phyloP scores from a whole-genome alignment of 169 alveolate genomes.

The Plasmodium fragile region DNA sequence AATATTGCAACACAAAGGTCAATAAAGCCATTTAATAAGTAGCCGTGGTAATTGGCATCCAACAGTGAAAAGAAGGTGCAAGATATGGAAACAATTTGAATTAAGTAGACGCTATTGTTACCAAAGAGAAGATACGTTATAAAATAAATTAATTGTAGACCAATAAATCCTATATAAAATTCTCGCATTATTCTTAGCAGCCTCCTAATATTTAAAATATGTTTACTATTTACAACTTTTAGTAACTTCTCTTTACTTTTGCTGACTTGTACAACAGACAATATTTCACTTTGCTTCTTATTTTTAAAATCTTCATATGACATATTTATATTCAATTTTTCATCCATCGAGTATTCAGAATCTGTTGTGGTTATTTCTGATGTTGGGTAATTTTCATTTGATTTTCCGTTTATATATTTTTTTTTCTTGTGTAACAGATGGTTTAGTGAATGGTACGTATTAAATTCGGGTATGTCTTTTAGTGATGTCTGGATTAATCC shows the following conservation, averaged over 20 bases:
- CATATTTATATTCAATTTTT: conserved; percentile 27
- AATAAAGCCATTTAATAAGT: conserved; percentile 71
- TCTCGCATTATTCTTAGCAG: conserved; percentile 62
- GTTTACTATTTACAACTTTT: conserved; percentile 58
- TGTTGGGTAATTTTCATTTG: conserved; percentile 11
- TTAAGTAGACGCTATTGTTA: conserved; percentile 48
- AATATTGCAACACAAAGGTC: conserved; percentile 61
- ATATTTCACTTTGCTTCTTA: conserved; percentile 33
- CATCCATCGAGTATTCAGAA: conserved; percentile 59
- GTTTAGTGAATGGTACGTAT: conserved; percentile 39
- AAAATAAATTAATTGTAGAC: conserved; percentile 69
- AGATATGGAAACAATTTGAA: conserved; percentile 63
- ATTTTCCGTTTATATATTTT: not conserved
- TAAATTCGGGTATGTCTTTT: conserved; percentile 2
- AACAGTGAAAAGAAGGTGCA: conserved; percentile 65
- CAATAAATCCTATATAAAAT: conserved; percentile 74
- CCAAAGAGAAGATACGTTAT: conserved; percentile 71
- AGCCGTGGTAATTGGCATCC: conserved; percentile 75
- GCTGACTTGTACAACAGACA: conserved; percentile 2
- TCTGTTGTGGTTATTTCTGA: conserved; percentile 72
- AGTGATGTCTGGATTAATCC: not conserved
- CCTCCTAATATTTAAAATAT: conserved; percentile 65
- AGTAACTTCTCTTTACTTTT: conserved; percentile 46
- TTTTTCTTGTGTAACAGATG: conserved; percentile 2
- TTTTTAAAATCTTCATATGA: conserved; percentile 45